Evolutionary conservation across 2,329 filamentous ascomycete species (phyloP), one percentile per base, ranked within the genome.

Genomic region (Fusarium luffae): DNA sequence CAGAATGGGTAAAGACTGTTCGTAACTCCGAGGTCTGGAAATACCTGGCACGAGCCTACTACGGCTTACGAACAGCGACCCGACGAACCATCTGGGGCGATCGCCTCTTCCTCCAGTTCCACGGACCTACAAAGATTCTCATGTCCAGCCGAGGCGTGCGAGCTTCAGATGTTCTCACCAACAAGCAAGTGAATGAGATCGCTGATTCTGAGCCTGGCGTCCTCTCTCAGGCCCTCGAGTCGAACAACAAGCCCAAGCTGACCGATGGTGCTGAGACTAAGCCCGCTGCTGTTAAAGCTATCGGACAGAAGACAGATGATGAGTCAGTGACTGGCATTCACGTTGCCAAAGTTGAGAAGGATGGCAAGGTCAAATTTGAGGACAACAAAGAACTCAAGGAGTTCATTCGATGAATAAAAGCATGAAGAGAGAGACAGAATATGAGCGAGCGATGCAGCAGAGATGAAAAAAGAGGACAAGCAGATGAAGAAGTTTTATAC

Each of bases 71-170:
- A 64, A 97, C 94, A 0, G 90, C 91, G 82, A 85, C 91, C 43
- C 87, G 94, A 64, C 88, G 92, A 75, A 93, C 93, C 2, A 92
- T 99, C 59, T 98, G 94, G 93, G 96, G 96, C 23, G 96, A 99
- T 78, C 84, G 95, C 81, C 84, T 98, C 27, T 98, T 98, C 80
- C 83, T 99, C 32, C 92, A 93, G 76, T 98, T 99, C 78, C 88
- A 90, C 59, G 96, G 96, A 1, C 96, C 96, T 3, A 88, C 88
- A 8, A 98, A 92, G 4, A 88, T 99, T 50, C 85, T 98, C 44
- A 84, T 99, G 75, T 97, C 97, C 69, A 97, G 93, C 54, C 89
- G 95, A n/a, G 94, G 90, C 16, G 88, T 93, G 23, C 86, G 92
- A 18, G 82, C 97, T 44, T 89, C 88, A 55, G 95, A 99, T 70